Conservation (phyloP, 1,284 basidiomycete genomes). For the Agroathelia rolfsii region DNA sequence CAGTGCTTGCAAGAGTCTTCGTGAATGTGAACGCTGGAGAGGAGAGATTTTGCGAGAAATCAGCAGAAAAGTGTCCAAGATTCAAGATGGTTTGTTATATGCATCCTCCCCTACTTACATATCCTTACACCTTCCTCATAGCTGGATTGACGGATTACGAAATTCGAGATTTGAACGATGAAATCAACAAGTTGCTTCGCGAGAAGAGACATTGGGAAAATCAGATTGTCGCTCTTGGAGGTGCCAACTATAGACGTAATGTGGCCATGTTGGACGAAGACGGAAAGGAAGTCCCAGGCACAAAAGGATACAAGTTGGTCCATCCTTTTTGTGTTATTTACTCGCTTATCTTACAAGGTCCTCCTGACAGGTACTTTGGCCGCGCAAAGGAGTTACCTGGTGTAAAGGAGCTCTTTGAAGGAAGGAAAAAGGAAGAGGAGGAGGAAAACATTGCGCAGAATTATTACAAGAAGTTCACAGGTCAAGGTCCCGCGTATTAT, state of each 20-base stretch:
- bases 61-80: conserved; percentile 93
- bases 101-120: conserved; percentile 5
- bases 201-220: conserved; percentile 98
- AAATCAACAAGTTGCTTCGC: conserved; percentile 92
- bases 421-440: conserved; percentile 74
- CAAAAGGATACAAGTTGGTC: conserved; percentile 94
- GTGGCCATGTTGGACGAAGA: conserved; percentile 89
- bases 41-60: conserved; percentile 93
- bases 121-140: conserved; percentile 22
- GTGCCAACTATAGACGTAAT: conserved; percentile 91
- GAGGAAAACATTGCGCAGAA: conserved; percentile 72
- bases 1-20: conserved; percentile 78
- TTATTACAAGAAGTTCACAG: conserved; percentile 83
- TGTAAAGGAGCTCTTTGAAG: conserved; percentile 86
- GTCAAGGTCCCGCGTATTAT: conserved; percentile 84
- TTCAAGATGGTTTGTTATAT: conserved; percentile 84
- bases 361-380: conserved; percentile 81
- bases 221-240: conserved; percentile 90
- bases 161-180: conserved; percentile 93
- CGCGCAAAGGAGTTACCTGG: conserved; percentile 94
- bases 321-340: not conserved
- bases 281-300: conserved; percentile 90
- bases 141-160: conserved; percentile 94
- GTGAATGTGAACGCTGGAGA: conserved; percentile 93
- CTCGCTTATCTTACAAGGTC: conserved; percentile 4